These are phyloP conservation scores for Tulasnella sp. DNA, from an alignment of 768 basidiomycete species.

Conservation along the genomic window DNA sequence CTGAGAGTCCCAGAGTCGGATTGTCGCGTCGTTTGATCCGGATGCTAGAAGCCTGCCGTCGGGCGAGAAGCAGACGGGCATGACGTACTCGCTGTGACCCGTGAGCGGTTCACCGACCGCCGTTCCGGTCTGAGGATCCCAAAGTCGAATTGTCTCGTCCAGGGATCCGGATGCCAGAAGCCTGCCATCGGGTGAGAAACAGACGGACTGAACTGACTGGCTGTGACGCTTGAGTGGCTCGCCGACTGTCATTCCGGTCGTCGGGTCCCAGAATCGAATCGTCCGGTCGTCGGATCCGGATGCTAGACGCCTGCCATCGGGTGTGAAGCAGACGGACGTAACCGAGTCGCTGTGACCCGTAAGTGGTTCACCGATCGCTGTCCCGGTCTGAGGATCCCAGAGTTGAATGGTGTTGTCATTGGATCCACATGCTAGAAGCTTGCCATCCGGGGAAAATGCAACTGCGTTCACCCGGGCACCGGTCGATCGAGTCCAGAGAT, in stretches of 20 bases:
- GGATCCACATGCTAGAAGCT: not conserved
- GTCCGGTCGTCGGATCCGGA: too few relatives aligned
- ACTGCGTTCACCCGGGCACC: too few relatives aligned
- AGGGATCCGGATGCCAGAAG: not conserved
- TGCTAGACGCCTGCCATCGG: not conserved
- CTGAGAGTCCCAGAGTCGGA: slow-evolving; percentile 3
- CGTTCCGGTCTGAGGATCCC: not conserved
- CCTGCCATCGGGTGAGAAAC: not conserved
- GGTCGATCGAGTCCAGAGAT: too few relatives aligned
- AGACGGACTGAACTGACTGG: not conserved
- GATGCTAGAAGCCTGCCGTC: not conserved
- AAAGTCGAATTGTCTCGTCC: not conserved
- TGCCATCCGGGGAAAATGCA: not conserved
- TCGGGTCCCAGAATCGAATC: too few relatives aligned
- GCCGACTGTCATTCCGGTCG: not conserved
- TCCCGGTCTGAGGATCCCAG: not conserved
- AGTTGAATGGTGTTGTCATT: not conserved
- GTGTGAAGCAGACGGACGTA: too few relatives aligned
- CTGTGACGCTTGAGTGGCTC: too few relatives aligned
- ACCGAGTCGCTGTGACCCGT: too few relatives aligned
- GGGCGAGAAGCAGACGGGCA: slow-evolving; percentile 11
- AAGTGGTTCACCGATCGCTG: too few relatives aligned
- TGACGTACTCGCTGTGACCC: not conserved
- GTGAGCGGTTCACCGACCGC: not conserved
- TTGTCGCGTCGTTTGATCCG: not conserved